Percentiles rank a stretch among this genome's conserved stretches.
These are phyloP conservation scores for Cyberlindnera xishuangbannaensis DNA, from an alignment of 805 yeast species.

Conservation along the genomic window DNA sequence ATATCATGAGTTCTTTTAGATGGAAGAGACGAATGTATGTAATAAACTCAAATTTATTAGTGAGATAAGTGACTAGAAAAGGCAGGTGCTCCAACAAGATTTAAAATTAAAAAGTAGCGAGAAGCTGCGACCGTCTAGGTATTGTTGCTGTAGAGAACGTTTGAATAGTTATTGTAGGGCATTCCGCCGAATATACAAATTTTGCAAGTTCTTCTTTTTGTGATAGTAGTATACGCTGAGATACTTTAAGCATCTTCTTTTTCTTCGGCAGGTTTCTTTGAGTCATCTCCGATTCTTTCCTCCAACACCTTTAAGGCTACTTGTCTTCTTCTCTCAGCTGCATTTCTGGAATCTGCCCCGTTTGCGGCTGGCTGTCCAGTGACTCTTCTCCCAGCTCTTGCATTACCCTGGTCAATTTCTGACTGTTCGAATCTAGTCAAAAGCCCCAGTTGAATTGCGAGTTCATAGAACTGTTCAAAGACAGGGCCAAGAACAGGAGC, in stretches of 20 bases:
- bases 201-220: no score
- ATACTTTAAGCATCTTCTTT: no score
- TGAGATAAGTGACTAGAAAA: no score
- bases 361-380: constrained; percentile 12
- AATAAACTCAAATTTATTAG: no score
- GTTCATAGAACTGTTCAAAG: constrained; percentile 37
- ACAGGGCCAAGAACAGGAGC: constrained; percentile 48
- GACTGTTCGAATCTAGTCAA: constrained; percentile 61
- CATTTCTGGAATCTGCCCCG: constrained; percentile 39
- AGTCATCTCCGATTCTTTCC: constrained; percentile 42
- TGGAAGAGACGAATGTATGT: no score
- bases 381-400: constrained; percentile 59
- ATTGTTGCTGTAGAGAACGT: no score
- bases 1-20: not conserved
- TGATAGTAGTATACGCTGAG: no score
- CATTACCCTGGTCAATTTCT: constrained; percentile 67
- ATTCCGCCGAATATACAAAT: no score
- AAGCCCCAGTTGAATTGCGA: constrained; percentile 38
- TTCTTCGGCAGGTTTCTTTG: constrained; percentile 7
- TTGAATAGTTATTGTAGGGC: no score
- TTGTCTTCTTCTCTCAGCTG: constrained; percentile 72
- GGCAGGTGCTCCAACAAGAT: no score
- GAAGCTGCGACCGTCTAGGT: no score
- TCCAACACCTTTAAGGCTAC: constrained; percentile 71
- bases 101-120: no score